Percentiles rank a stretch among this genome's conserved stretches.
phyloP scores from a whole-genome alignment of 2,329 filamentous ascomycete genomes.

The Trichoderma sp. region DNA sequence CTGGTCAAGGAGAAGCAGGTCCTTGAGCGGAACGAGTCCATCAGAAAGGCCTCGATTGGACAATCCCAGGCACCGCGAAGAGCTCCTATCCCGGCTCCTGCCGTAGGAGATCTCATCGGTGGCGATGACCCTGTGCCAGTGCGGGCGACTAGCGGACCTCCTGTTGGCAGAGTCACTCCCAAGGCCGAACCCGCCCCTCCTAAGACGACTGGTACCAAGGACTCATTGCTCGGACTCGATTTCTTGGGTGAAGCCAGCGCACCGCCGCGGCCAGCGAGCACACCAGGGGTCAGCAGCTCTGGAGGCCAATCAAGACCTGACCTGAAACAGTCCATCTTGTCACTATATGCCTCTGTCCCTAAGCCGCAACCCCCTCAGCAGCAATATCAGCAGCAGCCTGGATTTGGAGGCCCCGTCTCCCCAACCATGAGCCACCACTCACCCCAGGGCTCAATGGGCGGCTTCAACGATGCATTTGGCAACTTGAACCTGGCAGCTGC shows the following conservation, averaged over 20 bases:
- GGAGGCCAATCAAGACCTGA: conserved; percentile 79
- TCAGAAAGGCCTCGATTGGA: conserved; percentile 61
- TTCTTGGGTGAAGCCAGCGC: conserved; percentile 78
- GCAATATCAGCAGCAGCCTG: conserved; percentile 50
- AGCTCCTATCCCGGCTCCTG: conserved; percentile 48
- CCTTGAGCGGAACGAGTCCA: conserved; percentile 59
- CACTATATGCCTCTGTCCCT: conserved; percentile 83
- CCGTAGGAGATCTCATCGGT: conserved; percentile 78
- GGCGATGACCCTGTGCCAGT: conserved; percentile 68
- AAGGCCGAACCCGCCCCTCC: conserved; percentile 67
- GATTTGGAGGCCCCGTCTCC: conserved; percentile 68
- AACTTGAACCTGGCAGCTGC: conserved; percentile 47
- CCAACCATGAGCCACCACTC: conserved; percentile 53
- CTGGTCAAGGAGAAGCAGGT: conserved; percentile 67
- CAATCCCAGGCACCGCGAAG: conserved; percentile 40
- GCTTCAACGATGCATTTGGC: conserved; percentile 74
- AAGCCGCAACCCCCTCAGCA: conserved; percentile 65
- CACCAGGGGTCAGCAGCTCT: conserved; percentile 62
- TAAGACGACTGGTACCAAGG: conserved; percentile 71
- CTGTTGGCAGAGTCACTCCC: conserved; percentile 56
- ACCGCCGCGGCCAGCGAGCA: conserved; percentile 81
- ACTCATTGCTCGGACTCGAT: conserved; percentile 89
- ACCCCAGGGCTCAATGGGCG: conserved; percentile 54
- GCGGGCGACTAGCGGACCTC: conserved; percentile 68
- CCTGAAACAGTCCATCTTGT: conserved; percentile 95